These are phyloP conservation scores for Aegilops longissima DNA, from an alignment of 176 grass and related monocot genomes.

Conservation along the genomic window DNA sequence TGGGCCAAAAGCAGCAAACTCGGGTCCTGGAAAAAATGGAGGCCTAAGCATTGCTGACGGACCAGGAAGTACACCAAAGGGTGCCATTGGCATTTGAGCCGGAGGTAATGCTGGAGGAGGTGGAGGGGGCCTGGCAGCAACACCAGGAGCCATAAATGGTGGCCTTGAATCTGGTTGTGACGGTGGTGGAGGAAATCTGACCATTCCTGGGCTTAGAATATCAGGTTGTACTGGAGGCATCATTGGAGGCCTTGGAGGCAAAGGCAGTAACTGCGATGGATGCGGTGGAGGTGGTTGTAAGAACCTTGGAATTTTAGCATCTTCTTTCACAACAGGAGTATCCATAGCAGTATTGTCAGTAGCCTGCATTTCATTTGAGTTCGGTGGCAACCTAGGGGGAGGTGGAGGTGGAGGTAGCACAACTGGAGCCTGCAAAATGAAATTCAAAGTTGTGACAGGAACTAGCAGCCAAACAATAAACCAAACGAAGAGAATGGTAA, in stretches of 20 bases:
- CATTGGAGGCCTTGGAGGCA: constrained; percentile 60
- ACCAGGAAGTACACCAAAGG: constrained; percentile 71
- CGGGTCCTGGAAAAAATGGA: constrained; percentile 52
- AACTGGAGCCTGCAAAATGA: constrained; percentile 45
- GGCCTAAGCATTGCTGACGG: constrained; percentile 59
- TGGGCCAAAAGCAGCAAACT: constrained; percentile 57
- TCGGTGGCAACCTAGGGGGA: constrained; percentile 59
- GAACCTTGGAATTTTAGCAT: constrained; percentile 31
- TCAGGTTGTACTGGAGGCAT: constrained; percentile 59
- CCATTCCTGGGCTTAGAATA: constrained; percentile 63
- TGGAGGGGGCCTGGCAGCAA: constrained; percentile 55
- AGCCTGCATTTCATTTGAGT: constrained; percentile 45
- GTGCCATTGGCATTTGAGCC: constrained; percentile 57
- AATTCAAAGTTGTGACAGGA: constrained; percentile 21
- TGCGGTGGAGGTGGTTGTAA: constrained; percentile 43
- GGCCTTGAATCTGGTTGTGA: constrained; percentile 74
- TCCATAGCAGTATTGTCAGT: constrained; percentile 35
- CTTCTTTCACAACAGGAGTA: constrained; percentile 41
- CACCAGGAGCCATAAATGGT: constrained; percentile 59
- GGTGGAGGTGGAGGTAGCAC: constrained; percentile 70
- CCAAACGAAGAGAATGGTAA: background rate
- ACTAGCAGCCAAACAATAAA: constrained; percentile 28
- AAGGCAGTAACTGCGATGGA: constrained; percentile 48
- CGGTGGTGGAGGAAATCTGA: constrained; percentile 79
- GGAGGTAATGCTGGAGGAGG: constrained; percentile 75